A percentile compares a stretch with the other conserved stretches of the same genome.
Conservation (phyloP, 257 asterid genomes). For the Ehretia macrophylla region DNA sequence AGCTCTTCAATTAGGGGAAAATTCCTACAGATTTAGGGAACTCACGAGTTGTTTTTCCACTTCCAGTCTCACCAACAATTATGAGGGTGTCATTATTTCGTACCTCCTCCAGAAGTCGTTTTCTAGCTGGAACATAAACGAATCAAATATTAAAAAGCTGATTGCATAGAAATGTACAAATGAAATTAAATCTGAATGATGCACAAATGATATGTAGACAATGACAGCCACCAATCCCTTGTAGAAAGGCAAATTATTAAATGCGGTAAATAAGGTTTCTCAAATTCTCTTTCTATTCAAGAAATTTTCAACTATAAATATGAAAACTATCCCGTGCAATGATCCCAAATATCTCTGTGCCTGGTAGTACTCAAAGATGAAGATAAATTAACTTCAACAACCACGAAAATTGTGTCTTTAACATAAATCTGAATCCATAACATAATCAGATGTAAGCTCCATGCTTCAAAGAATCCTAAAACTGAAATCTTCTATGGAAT, state of each 20-base stretch:
- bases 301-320: too few species aligned
- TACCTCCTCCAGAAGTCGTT: slow-evolving; percentile 81
- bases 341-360: too few species aligned
- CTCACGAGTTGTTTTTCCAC: slow-evolving; percentile 99
- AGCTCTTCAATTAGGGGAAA: neutral
- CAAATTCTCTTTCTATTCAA: neutral
- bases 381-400: too few species aligned
- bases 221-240: too few species aligned
- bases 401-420: too few species aligned
- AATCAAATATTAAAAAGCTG: neutral
- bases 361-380: too few species aligned
- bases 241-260: neutral
- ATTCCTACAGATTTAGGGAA: slow-evolving; percentile 1
- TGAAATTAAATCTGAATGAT: neutral
- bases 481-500: too few species aligned
- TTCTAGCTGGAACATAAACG: slow-evolving; percentile 50
- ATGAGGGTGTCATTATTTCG: slow-evolving; percentile 65
- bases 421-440: too few species aligned
- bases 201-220: neutral
- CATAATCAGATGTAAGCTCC: too few species aligned
- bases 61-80: slow-evolving; percentile 96
- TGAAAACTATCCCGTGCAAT: too few species aligned
- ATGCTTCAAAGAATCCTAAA: too few species aligned
- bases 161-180: neutral
- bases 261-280: neutral